Percentiles rank a stretch among this genome's conserved stretches.
phyloP scores from a whole-genome alignment of 2,329 filamentous ascomycete genomes.

The Hymenoscyphus fructigenus region DNA sequence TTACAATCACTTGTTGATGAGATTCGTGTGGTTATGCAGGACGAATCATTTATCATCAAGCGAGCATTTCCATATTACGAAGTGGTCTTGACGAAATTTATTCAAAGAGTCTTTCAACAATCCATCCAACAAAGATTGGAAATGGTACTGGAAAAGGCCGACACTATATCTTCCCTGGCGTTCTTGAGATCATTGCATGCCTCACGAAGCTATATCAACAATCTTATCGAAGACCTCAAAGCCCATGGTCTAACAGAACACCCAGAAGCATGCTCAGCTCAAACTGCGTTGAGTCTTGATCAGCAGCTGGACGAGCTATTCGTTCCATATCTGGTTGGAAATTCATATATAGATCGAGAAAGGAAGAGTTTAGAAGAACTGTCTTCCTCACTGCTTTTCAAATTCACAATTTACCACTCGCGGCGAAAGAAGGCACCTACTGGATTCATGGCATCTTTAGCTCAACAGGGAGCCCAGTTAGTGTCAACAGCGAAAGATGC shows the following conservation, averaged over 20 bases:
- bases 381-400: constrained; percentile 91
- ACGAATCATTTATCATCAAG: constrained; percentile 96
- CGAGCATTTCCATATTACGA: constrained; percentile 95
- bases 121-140: constrained; percentile 95
- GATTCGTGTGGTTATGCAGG: constrained; percentile 91
- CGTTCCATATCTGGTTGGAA: constrained; percentile 66
- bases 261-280: constrained; percentile 84
- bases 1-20: constrained; percentile 91
- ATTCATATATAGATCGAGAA: constrained; percentile 70
- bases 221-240: constrained; percentile 89
- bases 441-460: constrained; percentile 88
- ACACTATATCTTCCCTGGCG: constrained; percentile 84
- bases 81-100: constrained; percentile 86
- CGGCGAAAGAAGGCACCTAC: constrained; percentile 83
- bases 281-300: constrained; percentile 74
- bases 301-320: constrained; percentile 78
- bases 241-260: constrained; percentile 92
- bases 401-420: constrained; percentile 94
- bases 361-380: constrained; percentile 72
- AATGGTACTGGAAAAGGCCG: constrained; percentile 92
- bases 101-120: constrained; percentile 96
- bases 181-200: constrained; percentile 90
- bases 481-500: constrained; percentile 86
- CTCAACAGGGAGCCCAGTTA: constrained; percentile 85
- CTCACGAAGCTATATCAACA: constrained; percentile 83